Percentiles rank a stretch among this genome's conserved stretches.
Conservation (phyloP, 495 filamentous ascomycete genomes). For the Eremomyces bilateralis region DNA sequence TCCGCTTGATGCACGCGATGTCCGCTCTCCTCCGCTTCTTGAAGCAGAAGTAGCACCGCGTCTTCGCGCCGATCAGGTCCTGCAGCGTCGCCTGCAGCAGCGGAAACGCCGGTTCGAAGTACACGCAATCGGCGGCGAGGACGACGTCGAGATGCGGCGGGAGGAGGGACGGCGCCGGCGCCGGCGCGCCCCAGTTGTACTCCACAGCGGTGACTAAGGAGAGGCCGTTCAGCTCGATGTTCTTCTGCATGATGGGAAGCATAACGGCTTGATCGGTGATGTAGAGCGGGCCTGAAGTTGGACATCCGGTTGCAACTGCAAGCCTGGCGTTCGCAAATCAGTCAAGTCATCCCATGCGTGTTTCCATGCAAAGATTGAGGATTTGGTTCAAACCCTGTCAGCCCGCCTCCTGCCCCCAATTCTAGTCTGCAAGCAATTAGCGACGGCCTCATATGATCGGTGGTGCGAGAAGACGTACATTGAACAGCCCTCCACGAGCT, state of each 20-base stretch:
- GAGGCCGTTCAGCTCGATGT: conserved; percentile 50
- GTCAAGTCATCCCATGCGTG: background rate
- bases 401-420: conserved; percentile 75
- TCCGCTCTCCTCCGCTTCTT: conserved; percentile 54
- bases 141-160: conserved; percentile 48
- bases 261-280: conserved; percentile 79
- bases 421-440: conserved; percentile 42
- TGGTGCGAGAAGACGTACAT: conserved; percentile 38
- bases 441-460: background rate
- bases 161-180: conserved; percentile 22
- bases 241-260: conserved; percentile 59
- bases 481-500: conserved; percentile 35
- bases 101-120: conserved; percentile 89
- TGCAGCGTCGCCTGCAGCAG: conserved; percentile 57
- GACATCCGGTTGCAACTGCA: conserved; percentile 38
- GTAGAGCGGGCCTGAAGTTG: conserved; percentile 29
- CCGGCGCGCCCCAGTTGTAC: conserved; percentile 51
- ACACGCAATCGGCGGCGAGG: conserved; percentile 89
- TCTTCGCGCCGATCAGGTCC: conserved; percentile 23
- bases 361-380: too few species aligned
- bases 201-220: conserved; percentile 31
- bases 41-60: conserved; percentile 82
- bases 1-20: conserved; percentile 25
- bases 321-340: conserved; percentile 20
- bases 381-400: conserved; percentile 60